Evolutionary conservation across 805 yeast species (phyloP).

Genomic region (Blastobotrys attinorum): DNA sequence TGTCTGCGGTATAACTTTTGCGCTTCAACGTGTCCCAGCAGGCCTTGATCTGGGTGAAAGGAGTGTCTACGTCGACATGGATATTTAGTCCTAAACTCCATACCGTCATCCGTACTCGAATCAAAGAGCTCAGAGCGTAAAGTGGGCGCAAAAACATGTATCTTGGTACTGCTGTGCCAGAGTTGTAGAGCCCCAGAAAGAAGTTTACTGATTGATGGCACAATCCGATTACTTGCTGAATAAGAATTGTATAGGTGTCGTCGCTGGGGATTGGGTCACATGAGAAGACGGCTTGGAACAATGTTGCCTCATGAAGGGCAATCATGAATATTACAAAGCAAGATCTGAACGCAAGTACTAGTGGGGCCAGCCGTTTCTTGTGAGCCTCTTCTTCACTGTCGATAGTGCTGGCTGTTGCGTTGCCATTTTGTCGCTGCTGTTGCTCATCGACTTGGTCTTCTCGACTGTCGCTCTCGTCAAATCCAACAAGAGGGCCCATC

Average conservation of each 20-base stretch:
- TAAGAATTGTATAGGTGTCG: neutral
- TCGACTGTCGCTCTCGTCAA: too few relatives aligned
- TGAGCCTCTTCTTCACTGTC: too few relatives aligned
- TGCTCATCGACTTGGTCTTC: too few relatives aligned
- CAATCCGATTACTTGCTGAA: neutral
- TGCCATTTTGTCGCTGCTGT: too few relatives aligned
- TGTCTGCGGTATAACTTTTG: neutral
- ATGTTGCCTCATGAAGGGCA: too few relatives aligned
- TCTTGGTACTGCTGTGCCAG: neutral
- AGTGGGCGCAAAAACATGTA: constrained; percentile 14
- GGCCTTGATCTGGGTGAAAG: neutral
- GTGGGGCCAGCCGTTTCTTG: too few relatives aligned
- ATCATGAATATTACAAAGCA: too few relatives aligned
- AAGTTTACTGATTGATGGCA: neutral
- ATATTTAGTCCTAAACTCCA: constrained; percentile 2
- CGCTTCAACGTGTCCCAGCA: neutral
- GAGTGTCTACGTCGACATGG: neutral
- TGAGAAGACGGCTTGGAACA: too few relatives aligned
- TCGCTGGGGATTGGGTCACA: too few relatives aligned
- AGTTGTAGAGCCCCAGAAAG: neutral
- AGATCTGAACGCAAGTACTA: too few relatives aligned
- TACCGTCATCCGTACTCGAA: constrained; percentile 11
- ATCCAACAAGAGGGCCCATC: too few relatives aligned
- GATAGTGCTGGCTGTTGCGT: too few relatives aligned
- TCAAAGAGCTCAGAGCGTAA: constrained; percentile 14